These are phyloP conservation scores for Nicotiana rustica DNA, from an alignment of 305 asterid genomes.

Conservation along the genomic window DNA sequence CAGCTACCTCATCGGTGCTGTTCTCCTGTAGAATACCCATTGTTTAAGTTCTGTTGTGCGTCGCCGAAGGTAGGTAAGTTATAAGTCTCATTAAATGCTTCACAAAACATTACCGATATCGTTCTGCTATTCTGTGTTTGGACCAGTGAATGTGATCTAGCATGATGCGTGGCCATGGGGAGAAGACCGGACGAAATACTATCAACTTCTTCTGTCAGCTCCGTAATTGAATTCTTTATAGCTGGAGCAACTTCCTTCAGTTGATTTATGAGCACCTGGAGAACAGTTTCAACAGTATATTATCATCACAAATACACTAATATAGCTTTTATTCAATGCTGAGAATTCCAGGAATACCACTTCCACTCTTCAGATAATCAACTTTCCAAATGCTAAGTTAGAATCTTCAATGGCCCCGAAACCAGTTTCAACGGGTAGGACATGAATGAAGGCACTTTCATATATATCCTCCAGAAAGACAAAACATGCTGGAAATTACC, in stretches of 20 bases:
- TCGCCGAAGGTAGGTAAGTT: constrained; percentile 12
- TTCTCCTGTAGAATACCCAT: constrained; percentile 60
- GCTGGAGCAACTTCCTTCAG: constrained; percentile 96
- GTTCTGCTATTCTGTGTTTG: constrained; percentile 75
- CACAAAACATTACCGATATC: constrained; percentile 55
- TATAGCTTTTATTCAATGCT: neutral
- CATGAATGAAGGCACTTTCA: constrained; percentile 30
- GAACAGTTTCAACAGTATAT: constrained; percentile 31
- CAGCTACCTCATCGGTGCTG: constrained; percentile 72
- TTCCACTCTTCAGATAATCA: constrained; percentile 32
- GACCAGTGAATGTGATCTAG: constrained; percentile 72
- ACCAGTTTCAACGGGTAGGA: constrained; percentile 28
- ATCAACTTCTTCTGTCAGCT: constrained; percentile 87
- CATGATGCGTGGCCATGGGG: constrained; percentile 54
- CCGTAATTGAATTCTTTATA: constrained; percentile 83
- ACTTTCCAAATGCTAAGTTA: constrained; percentile 29
- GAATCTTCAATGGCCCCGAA: neutral
- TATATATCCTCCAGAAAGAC: constrained; percentile 30
- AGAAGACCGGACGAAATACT: constrained; percentile 75
- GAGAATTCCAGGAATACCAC: constrained; percentile 33
- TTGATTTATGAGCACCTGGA: constrained; percentile 95
- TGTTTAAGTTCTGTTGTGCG: constrained; percentile 12
- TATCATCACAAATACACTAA: constrained; percentile 20
- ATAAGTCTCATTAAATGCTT: constrained; percentile 30
- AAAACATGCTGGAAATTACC: constrained; percentile 26